Conservation (phyloP, 1,284 basidiomycete genomes). For the Sanguinoderma infundibulare region DNA sequence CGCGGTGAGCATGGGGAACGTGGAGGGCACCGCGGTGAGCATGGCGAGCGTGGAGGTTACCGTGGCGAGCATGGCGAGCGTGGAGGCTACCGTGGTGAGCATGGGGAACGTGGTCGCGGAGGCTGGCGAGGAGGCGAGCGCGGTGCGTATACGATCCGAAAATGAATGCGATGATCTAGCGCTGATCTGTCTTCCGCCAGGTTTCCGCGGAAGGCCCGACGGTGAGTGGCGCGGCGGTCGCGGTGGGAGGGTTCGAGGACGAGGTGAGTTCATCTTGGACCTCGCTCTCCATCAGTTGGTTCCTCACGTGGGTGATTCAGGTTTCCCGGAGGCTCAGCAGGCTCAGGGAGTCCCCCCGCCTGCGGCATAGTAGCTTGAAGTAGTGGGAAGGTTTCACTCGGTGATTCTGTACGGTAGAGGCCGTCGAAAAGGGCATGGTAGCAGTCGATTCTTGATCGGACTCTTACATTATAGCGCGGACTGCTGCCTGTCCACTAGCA, state of each 20-base stretch:
- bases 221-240: conserved; percentile 47
- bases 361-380: conserved; percentile 20
- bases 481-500: conserved; percentile 13
- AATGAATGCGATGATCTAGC: neutral
- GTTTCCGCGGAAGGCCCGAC: conserved; percentile 39
- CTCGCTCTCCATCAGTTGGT: neutral
- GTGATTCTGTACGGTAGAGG: neutral
- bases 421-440: conserved; percentile 8
- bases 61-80: conserved; percentile 39
- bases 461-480: conserved; percentile 14
- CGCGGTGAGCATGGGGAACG: conserved; percentile 29
- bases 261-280: conserved; percentile 28
- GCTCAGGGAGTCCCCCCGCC: conserved; percentile 24
- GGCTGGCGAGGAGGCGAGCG: conserved; percentile 31
- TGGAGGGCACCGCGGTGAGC: conserved; percentile 41
- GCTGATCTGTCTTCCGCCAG: conserved; percentile 27
- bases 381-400: neutral
- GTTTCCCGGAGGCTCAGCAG: conserved; percentile 25
- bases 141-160: conserved; percentile 25
- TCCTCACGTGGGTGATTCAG: conserved; percentile 4
- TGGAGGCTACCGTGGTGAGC: conserved; percentile 18
- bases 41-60: conserved; percentile 35
- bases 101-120: conserved; percentile 20
- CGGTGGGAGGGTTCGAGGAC: conserved; percentile 49
- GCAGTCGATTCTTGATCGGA: conserved; percentile 12